phyloP scores from a whole-genome alignment of 352 stramenopile genomes.

The Pythium vanterpoolii region DNA sequence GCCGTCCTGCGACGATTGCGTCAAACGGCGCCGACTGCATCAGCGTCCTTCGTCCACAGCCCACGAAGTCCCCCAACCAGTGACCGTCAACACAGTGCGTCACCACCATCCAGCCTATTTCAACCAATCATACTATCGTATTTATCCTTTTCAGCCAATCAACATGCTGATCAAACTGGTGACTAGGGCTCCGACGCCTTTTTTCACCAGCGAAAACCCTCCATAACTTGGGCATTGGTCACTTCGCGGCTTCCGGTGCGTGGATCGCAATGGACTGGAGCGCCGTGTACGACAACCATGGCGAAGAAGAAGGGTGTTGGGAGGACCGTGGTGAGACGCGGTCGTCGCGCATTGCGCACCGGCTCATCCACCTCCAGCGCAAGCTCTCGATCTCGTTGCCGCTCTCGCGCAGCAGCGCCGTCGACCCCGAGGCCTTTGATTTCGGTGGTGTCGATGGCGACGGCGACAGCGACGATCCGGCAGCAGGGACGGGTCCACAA shows the following conservation, averaged over 20 bases:
- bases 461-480: background rate
- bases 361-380: constrained; percentile 62
- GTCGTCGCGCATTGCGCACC: constrained; percentile 64
- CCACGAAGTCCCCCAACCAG: background rate
- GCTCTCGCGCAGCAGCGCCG: constrained; percentile 25
- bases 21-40: background rate
- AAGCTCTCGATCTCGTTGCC: constrained; percentile 38
- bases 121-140: background rate
- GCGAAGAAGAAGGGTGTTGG: constrained; percentile 58
- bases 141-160: background rate
- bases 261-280: constrained; percentile 73
- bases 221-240: background rate
- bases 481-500: background rate
- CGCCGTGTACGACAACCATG: constrained; percentile 69
- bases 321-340: constrained; percentile 71
- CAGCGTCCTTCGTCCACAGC: background rate
- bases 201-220: background rate
- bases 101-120: background rate
- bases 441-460: background rate
- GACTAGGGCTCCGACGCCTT: background rate
- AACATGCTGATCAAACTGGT: background rate
- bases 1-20: background rate
- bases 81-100: background rate
- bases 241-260: no score
- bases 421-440: constrained; percentile 8